A percentile compares a stretch with the other conserved stretches of the same genome.
These are phyloP conservation scores for Prunus mongolica DNA, from an alignment of 306 rosid genomes.

Conservation along the genomic window DNA sequence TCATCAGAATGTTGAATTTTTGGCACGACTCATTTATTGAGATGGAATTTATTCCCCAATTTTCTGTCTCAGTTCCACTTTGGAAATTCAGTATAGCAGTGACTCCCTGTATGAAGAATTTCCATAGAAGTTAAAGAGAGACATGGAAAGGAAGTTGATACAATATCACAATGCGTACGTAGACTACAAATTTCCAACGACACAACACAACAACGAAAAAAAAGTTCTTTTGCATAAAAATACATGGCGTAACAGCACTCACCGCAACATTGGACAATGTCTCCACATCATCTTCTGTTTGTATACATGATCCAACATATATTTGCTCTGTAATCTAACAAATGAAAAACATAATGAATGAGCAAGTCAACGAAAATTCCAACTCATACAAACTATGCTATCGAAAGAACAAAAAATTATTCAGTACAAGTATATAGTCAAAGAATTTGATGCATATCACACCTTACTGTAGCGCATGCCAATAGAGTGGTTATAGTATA, in stretches of 20 bases:
- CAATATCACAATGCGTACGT: not conserved
- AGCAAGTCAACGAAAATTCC: constrained; percentile 1
- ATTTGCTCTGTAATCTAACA: constrained; percentile 87
- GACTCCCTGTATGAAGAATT: constrained; percentile 66
- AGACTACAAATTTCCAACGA: not conserved
- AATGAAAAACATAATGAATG: constrained; percentile 18
- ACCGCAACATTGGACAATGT: constrained; percentile 65
- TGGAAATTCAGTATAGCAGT: constrained; percentile 90
- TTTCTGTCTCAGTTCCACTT: constrained; percentile 84
- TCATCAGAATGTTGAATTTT: constrained; percentile 70
- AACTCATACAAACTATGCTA: not conserved
- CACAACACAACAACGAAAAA: not conserved
- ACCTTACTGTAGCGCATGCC: constrained; percentile 96
- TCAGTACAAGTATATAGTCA: not conserved
- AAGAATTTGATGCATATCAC: constrained; percentile 17
- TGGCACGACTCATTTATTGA: constrained; percentile 75
- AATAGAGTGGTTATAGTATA: constrained; percentile 75
- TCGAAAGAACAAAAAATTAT: not conserved
- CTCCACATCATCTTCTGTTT: constrained; percentile 70
- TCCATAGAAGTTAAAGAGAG: constrained; percentile 20
- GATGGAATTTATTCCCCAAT: constrained; percentile 80
- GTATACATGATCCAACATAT: constrained; percentile 89
- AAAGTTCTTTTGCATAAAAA: not conserved
- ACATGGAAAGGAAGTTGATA: constrained; percentile 1
- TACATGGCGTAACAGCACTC: constrained; percentile 17